Evolutionary conservation across 2,329 filamentous ascomycete genomes (phyloP).

Genomic region (Trichoderma simmonsii): DNA sequence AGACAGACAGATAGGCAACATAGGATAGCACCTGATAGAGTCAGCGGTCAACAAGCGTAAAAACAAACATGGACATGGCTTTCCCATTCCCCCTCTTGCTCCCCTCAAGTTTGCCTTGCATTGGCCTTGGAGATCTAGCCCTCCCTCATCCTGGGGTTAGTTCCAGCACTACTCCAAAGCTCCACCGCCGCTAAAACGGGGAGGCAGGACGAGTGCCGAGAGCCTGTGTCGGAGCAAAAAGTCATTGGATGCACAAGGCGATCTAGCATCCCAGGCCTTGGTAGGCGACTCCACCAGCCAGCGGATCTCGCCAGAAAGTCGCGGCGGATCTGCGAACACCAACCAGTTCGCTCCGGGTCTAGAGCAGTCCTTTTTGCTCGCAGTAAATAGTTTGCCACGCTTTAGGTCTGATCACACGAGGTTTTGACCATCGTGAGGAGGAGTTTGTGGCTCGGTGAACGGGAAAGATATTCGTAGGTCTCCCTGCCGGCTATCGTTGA

Average conservation of each 20-base stretch:
- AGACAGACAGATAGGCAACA: background rate
- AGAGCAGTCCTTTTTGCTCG: background rate
- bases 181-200: conserved; percentile 2
- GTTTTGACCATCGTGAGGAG: background rate
- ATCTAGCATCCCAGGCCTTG: conserved; percentile 1
- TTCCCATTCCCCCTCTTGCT: background rate
- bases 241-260: background rate
- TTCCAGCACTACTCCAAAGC: background rate
- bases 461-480: background rate
- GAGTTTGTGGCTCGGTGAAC: background rate
- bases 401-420: background rate
- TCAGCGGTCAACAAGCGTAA: background rate
- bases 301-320: conserved; percentile 3
- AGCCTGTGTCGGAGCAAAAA: background rate
- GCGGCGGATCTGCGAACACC: conserved; percentile 2
- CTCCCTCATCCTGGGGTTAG: conserved; percentile 1
- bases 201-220: conserved; percentile 10
- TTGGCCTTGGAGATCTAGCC: conserved; percentile 1
- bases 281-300: background rate
- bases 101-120: background rate
- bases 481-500: background rate
- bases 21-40: background rate
- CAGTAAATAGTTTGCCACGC: conserved; percentile 8
- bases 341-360: background rate
- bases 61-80: background rate